Percentiles rank a stretch among this genome's conserved stretches.
Evolutionary conservation across 148 eudicot genomes (phyloP).

Genomic region (Persicaria tinctoria): DNA sequence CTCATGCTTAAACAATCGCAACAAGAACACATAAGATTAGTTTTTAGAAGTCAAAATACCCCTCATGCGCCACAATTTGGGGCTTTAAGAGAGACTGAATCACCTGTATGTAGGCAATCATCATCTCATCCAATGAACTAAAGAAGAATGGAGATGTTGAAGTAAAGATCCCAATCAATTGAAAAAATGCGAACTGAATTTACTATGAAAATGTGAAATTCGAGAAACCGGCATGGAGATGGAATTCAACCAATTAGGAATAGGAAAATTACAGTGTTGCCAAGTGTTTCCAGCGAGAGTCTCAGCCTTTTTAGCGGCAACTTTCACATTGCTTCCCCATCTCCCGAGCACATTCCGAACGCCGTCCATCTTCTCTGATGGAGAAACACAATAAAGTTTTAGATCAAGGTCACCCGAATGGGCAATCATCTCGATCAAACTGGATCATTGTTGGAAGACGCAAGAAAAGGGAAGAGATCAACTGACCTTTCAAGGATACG

Average conservation of each 20-base stretch:
- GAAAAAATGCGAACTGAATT: background rate
- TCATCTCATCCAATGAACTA: background rate
- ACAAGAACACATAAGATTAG: background rate
- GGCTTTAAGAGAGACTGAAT: background rate
- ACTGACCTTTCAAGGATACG: slow-evolving; percentile 38
- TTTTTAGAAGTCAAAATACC: background rate
- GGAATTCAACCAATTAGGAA: slow-evolving; percentile 7
- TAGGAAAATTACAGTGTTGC: slow-evolving; percentile 62
- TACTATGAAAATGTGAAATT: background rate
- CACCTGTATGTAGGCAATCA: background rate
- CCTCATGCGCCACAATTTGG: background rate
- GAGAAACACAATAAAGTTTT: background rate
- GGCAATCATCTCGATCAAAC: background rate
- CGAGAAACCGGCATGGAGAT: background rate
- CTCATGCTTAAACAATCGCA: background rate
- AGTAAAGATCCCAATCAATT: background rate
- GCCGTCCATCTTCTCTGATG: slow-evolving; percentile 56
- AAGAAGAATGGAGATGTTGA: background rate
- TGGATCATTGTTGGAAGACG: background rate
- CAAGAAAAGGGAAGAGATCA: background rate
- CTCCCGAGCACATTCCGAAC: slow-evolving; percentile 61
- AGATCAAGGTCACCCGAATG: background rate
- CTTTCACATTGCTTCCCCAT: slow-evolving; percentile 83
- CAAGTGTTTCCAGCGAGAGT: slow-evolving; percentile 86
- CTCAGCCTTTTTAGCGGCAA: slow-evolving; percentile 76